A percentile compares a stretch with the other conserved stretches of the same genome.
These are phyloP conservation scores for Alternaria ethzedia DNA, from an alignment of 2,329 filamentous ascomycete species.

Conservation along the genomic window DNA sequence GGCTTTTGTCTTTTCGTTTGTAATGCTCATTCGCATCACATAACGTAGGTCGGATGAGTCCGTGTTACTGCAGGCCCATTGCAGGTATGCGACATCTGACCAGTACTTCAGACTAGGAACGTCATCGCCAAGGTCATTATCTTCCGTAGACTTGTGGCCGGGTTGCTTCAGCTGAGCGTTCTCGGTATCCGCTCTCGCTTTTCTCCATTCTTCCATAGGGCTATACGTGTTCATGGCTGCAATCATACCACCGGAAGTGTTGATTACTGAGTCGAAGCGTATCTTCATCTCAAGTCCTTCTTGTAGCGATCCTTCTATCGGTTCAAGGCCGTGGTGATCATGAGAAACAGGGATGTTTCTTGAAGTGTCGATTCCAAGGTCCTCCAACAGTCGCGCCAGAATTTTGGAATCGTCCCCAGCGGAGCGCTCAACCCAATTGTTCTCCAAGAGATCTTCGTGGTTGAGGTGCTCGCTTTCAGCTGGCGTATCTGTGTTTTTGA, in stretches of 20 bases:
- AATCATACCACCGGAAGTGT: background rate
- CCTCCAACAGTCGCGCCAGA: background rate
- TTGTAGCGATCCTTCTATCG: background rate
- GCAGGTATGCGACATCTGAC: constrained; percentile 9
- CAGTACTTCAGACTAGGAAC: constrained; percentile 1
- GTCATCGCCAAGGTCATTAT: background rate
- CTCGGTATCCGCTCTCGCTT: background rate
- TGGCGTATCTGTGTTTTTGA: background rate
- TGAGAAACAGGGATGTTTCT: background rate
- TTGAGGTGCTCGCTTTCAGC: background rate
- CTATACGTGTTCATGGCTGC: background rate
- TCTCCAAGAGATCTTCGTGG: background rate
- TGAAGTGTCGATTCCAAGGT: background rate
- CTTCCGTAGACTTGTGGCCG: background rate
- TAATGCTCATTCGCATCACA: background rate
- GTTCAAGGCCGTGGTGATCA: background rate
- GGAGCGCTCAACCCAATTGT: background rate
- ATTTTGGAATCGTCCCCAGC: background rate
- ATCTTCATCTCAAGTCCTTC: background rate
- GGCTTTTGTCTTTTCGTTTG: background rate
- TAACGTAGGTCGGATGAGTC: background rate
- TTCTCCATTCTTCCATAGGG: background rate
- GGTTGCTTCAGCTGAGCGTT: background rate
- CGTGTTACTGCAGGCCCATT: background rate
- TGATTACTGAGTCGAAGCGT: background rate